phyloP scores from a whole-genome alignment of 2,329 filamentous ascomycete genomes.

The Fusarium buxicola region DNA sequence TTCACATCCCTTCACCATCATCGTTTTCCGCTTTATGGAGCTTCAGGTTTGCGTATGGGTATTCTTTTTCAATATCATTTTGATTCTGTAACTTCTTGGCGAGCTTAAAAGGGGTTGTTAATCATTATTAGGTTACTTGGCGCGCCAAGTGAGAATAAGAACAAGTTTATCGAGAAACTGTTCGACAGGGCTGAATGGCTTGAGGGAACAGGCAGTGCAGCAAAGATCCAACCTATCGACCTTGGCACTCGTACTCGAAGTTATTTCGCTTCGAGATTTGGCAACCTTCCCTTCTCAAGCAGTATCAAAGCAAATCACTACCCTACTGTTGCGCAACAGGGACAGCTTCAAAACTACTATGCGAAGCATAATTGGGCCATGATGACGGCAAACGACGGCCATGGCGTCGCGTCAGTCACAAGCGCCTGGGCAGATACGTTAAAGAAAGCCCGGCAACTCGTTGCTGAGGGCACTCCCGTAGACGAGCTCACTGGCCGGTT shows the following conservation, averaged over 20 bases:
- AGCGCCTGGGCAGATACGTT: conserved; percentile 30
- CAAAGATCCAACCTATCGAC: not conserved
- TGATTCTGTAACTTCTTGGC: not conserved
- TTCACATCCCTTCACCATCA: too few species aligned
- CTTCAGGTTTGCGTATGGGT: too few species aligned
- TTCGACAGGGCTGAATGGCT: conserved; percentile 22
- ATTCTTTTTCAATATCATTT: not conserved
- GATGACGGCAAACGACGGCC: conserved; percentile 27
- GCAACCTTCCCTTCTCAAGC: conserved; percentile 30
- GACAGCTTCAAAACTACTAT: conserved; percentile 22
- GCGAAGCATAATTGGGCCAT: conserved; percentile 25
- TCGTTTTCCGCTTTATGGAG: too few species aligned
- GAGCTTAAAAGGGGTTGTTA: not conserved
- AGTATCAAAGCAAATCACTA: conserved; percentile 34
- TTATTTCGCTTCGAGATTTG: conserved; percentile 22
- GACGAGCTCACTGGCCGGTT: conserved; percentile 20
- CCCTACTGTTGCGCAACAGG: conserved; percentile 11
- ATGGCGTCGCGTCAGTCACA: conserved; percentile 17
- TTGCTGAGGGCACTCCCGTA: conserved; percentile 3
- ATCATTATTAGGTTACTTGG: not conserved
- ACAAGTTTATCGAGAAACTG: conserved; percentile 19
- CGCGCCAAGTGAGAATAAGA: not conserved
- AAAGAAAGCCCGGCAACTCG: conserved; percentile 14
- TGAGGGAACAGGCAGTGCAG: not conserved
- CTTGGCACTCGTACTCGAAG: not conserved